Conservation (phyloP, 495 filamentous ascomycete genomes). For the Neurospora pannonica region DNA sequence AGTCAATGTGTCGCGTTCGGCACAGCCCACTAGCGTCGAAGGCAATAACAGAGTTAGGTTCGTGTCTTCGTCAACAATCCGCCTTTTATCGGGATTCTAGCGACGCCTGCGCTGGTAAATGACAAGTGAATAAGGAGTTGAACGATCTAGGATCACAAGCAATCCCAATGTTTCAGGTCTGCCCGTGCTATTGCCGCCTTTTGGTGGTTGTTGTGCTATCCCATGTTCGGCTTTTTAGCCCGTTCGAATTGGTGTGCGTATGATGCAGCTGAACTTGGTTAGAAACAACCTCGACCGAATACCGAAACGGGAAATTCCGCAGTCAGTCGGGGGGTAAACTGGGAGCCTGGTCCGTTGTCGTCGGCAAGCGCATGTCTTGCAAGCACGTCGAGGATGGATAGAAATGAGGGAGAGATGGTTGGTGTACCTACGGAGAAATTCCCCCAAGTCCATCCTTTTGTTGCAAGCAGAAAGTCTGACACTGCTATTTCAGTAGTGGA, state of each 20-base stretch:
- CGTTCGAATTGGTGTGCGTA: not conserved
- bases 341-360: not conserved
- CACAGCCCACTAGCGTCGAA: not conserved
- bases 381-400: not conserved
- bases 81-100: not conserved
- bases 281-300: not conserved
- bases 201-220: not conserved
- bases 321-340: not conserved
- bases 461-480: not conserved
- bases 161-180: not conserved
- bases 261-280: not conserved
- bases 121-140: not conserved
- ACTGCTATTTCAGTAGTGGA: not conserved
- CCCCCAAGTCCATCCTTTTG: not conserved
- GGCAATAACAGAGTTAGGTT: not conserved
- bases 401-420: not conserved
- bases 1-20: not conserved
- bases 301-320: not conserved
- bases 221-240: not conserved
- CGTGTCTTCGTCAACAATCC: not conserved
- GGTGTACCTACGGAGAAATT: not conserved
- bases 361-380: not conserved
- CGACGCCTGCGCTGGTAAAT: not conserved
- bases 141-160: not conserved
- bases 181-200: not conserved